Percentiles rank a stretch among this genome's conserved stretches.
phyloP scores from a whole-genome alignment of 2,329 filamentous ascomycete species.

The Scedosporium minutisporum region DNA sequence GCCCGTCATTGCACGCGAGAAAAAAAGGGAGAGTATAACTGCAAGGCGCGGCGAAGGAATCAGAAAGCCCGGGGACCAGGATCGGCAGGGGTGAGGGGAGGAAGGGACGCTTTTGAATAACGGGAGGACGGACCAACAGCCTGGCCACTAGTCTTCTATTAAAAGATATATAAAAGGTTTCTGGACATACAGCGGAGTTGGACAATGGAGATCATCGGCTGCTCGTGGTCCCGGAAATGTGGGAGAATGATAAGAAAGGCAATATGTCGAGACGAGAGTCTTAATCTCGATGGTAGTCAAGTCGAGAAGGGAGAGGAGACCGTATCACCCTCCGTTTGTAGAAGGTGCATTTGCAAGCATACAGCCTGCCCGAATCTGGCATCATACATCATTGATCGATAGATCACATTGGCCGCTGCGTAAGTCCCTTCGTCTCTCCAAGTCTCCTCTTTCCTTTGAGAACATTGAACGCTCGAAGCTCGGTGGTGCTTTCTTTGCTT shows the following conservation, averaged over 20 bases:
- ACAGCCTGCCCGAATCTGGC: not conserved
- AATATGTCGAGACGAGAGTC: not conserved
- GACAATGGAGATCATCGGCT: not conserved
- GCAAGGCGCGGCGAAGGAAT: not conserved
- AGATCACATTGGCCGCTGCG: not conserved
- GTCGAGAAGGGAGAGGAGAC: not conserved
- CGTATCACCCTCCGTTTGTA: not conserved
- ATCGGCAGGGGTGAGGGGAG: not conserved
- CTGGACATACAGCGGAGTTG: not conserved
- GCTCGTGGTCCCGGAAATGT: not conserved
- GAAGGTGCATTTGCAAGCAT: not conserved
- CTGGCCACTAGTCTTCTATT: not conserved
- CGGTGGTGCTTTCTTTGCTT: not conserved
- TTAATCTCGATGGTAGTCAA: no score
- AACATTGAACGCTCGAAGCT: not conserved
- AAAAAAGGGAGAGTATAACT: not conserved
- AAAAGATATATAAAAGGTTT: not conserved
- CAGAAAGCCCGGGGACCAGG: not conserved
- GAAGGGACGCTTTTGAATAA: not conserved
- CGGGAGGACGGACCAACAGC: not conserved
- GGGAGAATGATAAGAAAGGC: not conserved
- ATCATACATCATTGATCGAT: not conserved
- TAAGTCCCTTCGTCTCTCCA: not conserved
- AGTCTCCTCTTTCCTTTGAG: not conserved
- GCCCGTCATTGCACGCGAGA: not conserved